Conservation (phyloP, 495 filamentous ascomycete genomes). For the Penicillium lagena region DNA sequence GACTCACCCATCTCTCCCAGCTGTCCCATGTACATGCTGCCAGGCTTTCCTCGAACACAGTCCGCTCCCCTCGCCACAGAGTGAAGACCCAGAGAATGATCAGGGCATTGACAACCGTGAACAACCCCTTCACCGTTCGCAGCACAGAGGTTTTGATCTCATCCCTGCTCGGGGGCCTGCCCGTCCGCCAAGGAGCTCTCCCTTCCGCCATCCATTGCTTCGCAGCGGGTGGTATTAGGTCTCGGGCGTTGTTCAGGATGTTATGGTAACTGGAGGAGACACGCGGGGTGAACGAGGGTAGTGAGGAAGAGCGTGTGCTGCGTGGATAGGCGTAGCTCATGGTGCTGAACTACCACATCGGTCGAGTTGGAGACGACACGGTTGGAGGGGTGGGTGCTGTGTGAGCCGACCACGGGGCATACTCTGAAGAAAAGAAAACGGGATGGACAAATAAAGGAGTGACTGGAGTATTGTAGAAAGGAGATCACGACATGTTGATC, state of each 20-base stretch:
- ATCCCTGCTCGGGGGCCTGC: conserved; percentile 1
- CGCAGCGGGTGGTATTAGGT: conserved; percentile 11
- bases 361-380: background rate
- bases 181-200: conserved; percentile 1
- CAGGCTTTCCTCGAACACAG: conserved; percentile 61
- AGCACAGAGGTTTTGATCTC: conserved; percentile 8
- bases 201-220: conserved; percentile 21
- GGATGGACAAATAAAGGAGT: conserved; percentile 2
- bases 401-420: conserved; percentile 10
- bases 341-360: background rate
- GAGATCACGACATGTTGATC: too few relatives aligned
- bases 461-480: background rate
- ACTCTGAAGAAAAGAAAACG: conserved; percentile 4
- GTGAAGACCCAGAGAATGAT: conserved; percentile 68
- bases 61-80: conserved; percentile 84
- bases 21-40: conserved; percentile 70
- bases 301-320: conserved; percentile 19
- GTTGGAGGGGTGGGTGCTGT: background rate
- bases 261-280: conserved; percentile 4
- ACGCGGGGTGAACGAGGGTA: conserved; percentile 20
- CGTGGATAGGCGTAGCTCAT: conserved; percentile 39
- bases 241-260: conserved; percentile 5
- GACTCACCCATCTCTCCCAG: conserved; percentile 90
- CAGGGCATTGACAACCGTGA: conserved; percentile 60
- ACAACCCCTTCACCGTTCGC: conserved; percentile 18